phyloP scores from a whole-genome alignment of 345 rosid species.

The Lepidium africanum region DNA sequence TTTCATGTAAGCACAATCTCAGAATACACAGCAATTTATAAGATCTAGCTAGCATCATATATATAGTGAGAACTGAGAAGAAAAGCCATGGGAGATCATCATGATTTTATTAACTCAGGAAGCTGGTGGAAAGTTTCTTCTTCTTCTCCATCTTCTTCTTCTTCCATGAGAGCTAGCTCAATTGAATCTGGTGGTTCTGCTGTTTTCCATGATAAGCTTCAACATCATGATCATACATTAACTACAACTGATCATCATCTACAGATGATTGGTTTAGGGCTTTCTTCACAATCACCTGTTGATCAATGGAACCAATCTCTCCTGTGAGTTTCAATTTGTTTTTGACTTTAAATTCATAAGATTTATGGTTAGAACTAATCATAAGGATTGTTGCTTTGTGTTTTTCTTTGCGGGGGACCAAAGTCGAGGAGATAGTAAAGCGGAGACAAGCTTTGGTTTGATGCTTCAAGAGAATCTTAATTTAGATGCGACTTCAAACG shows the following conservation, averaged over 20 bases:
- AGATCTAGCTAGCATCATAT: conserved; percentile 19
- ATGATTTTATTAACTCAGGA: conserved; percentile 31
- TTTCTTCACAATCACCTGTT: conserved; percentile 59
- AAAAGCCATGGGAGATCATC: conserved; percentile 31
- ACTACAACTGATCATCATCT: conserved; percentile 29
- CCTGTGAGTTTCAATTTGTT: conserved; percentile 38
- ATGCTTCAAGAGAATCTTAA: conserved; percentile 69
- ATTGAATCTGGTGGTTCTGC: conserved; percentile 49
- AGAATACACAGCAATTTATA: conserved; percentile 16
- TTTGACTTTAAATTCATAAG: neutral
- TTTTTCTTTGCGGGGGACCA: conserved; percentile 21
- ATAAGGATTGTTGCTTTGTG: neutral
- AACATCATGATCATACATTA: conserved; percentile 23
- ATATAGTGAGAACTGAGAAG: neutral
- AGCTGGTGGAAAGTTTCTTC: conserved; percentile 33
- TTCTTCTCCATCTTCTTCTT: conserved; percentile 46
- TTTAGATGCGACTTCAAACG: conserved; percentile 37
- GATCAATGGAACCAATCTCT: conserved; percentile 84
- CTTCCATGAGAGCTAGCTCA: conserved; percentile 51
- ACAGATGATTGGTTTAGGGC: conserved; percentile 85
- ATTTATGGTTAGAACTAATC: neutral
- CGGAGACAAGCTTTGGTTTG: conserved; percentile 55
- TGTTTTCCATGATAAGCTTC: conserved; percentile 49
- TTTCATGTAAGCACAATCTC: conserved; percentile 29
- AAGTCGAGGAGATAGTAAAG: conserved; percentile 54